Evolutionary conservation across 208 protist genomes (phyloP).

Genomic region (Histomonas meleagridis): DNA sequence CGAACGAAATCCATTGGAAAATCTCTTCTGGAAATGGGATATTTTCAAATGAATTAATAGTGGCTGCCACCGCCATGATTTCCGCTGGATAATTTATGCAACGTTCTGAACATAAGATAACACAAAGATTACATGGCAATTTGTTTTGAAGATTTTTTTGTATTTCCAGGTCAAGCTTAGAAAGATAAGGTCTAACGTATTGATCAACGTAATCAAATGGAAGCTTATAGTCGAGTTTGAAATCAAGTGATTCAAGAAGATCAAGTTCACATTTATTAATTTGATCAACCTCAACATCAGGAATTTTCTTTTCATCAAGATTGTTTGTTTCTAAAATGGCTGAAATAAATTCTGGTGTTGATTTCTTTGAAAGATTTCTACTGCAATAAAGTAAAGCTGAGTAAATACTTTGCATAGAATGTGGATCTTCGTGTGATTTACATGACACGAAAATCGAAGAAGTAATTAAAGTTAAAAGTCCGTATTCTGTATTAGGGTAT

Average conservation of each 20-base stretch:
- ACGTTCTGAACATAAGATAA: no score
- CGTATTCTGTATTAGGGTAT: background rate
- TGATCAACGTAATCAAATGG: background rate
- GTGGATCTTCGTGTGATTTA: background rate
- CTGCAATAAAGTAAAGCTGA: background rate
- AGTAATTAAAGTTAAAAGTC: background rate
- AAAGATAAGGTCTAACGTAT: background rate
- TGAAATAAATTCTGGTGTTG: background rate
- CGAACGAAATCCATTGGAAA: no score
- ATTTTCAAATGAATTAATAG: no score
- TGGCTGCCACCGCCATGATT: no score
- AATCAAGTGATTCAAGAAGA: background rate
- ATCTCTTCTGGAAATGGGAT: no score
- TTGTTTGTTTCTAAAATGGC: background rate
- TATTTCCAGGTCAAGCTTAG: background rate
- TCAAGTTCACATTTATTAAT: conserved; percentile 14
- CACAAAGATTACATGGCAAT: no score
- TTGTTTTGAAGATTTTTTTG: no score
- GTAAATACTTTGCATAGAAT: background rate
- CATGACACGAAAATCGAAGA: background rate
- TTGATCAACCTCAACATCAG: background rate
- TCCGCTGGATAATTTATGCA: no score
- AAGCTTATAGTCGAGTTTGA: background rate
- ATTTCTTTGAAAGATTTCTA: background rate
- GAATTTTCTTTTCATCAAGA: background rate